These are phyloP conservation scores for Boletus tylopilopsis DNA, from an alignment of 768 basidiomycete species.

Conservation along the genomic window DNA sequence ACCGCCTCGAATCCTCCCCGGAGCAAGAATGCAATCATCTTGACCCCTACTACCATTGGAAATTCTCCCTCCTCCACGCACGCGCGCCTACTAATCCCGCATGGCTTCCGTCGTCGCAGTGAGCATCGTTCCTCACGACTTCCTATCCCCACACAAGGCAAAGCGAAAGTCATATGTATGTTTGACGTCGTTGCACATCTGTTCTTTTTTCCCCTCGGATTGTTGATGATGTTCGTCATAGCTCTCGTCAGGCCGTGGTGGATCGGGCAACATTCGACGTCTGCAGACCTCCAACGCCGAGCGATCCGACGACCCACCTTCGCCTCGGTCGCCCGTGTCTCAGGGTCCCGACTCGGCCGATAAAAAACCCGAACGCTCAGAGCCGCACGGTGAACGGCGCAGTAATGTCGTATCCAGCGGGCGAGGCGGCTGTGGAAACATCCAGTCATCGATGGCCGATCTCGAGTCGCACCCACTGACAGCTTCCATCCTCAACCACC, in stretches of 20 bases:
- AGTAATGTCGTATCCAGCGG: conserved; percentile 14
- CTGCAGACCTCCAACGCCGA: neutral
- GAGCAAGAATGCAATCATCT: neutral
- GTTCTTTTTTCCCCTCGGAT: neutral
- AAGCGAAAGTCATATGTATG: conserved; percentile 16
- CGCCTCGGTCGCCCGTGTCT: neutral
- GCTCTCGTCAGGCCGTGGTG: conserved; percentile 23
- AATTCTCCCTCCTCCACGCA: neutral
- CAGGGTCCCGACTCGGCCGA: neutral
- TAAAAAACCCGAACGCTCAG: neutral
- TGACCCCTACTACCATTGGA: neutral
- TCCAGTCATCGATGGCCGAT: conserved; percentile 5
- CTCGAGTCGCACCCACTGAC: conserved; percentile 21
- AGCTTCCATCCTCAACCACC: conserved; percentile 20
- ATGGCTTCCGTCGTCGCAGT: conserved; percentile 14
- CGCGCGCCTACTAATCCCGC: neutral
- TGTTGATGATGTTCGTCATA: conserved; percentile 1
- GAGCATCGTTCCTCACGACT: neutral
- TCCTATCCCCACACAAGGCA: neutral
- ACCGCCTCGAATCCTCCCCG: neutral
- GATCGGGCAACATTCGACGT: conserved; percentile 20
- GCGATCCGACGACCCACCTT: neutral
- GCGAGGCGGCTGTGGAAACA: conserved; percentile 25
- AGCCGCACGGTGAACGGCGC: neutral
- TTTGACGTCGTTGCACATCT: neutral